A percentile compares a stretch with the other conserved stretches of the same genome.
These are phyloP conservation scores for Diospyros kaki DNA, from an alignment of 148 eudicot genomes.

Conservation along the genomic window DNA sequence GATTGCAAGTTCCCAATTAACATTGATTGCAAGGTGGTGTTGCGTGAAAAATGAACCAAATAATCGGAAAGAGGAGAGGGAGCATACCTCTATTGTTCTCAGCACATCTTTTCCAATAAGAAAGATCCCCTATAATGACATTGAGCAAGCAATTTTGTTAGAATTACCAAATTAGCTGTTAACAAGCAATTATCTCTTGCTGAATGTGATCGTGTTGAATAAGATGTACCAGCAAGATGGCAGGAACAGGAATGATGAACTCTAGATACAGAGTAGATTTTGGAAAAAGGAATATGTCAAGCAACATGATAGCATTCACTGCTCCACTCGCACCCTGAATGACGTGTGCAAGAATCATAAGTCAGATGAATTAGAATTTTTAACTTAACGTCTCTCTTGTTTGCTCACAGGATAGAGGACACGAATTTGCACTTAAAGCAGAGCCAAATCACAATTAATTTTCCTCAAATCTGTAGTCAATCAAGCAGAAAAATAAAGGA, in stretches of 20 bases:
- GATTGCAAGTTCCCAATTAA: not conserved
- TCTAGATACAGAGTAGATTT: constrained; percentile 49
- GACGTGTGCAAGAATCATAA: constrained; percentile 9
- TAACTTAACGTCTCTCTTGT: not conserved
- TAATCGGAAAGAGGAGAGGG: not conserved
- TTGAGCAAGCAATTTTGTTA: constrained; percentile 15
- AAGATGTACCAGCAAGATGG: constrained; percentile 63
- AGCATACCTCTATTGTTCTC: constrained; percentile 66
- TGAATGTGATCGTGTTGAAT: not conserved
- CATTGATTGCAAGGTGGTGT: not conserved
- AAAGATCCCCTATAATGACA: constrained; percentile 57
- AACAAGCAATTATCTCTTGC: not conserved
- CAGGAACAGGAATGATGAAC: constrained; percentile 81
- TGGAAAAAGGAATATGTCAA: constrained; percentile 76
- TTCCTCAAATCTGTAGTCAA: not conserved
- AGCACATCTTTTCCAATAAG: constrained; percentile 59
- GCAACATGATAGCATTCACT: constrained; percentile 82
- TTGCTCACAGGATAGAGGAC: not conserved
- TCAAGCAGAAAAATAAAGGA: too few species aligned
- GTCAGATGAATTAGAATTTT: not conserved
- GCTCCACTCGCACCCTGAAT: constrained; percentile 92
- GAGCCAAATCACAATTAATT: not conserved
- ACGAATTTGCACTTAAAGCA: not conserved
- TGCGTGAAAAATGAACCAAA: not conserved
- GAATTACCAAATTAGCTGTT: constrained; percentile 11